A percentile compares a stretch with the other conserved stretches of the same genome.
Conservation (phyloP, 768 basidiomycete genomes). For the Amanita pallidorosea region DNA sequence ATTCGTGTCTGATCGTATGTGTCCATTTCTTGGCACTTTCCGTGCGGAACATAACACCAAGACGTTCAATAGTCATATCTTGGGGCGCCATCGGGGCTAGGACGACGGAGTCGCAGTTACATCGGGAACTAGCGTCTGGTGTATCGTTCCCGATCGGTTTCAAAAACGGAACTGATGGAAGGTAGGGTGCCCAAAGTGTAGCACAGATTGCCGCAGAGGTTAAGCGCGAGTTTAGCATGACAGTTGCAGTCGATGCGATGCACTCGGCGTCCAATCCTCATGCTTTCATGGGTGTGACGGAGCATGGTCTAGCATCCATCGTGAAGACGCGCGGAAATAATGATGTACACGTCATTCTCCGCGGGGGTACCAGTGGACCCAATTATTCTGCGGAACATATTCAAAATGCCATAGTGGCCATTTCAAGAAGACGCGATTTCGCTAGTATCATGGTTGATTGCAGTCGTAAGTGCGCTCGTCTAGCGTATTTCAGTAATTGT, state of each 20-base stretch:
- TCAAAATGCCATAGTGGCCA: constrained; percentile 44
- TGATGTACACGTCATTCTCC: constrained; percentile 93
- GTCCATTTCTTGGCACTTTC: not conserved
- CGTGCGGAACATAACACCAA: not conserved
- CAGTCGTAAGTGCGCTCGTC: constrained; percentile 41
- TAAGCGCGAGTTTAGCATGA: constrained; percentile 33
- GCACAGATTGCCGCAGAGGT: not conserved
- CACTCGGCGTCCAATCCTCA: constrained; percentile 84
- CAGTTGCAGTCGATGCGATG: constrained; percentile 96
- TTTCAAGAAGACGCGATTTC: constrained; percentile 52
- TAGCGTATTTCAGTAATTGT: not conserved
- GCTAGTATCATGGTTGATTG: constrained; percentile 86
- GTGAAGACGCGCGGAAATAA: constrained; percentile 80
- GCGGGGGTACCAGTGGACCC: constrained; percentile 85
- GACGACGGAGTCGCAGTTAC: constrained; percentile 95
- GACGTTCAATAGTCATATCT: constrained; percentile 42
- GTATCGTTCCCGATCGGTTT: constrained; percentile 98
- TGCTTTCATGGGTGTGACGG: constrained; percentile 91
- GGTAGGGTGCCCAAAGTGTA: constrained; percentile 23
- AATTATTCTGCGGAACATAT: constrained; percentile 78
- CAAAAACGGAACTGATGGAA: constrained; percentile 98
- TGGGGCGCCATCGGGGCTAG: constrained; percentile 98
- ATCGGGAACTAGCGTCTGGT: constrained; percentile 92
- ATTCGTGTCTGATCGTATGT: constrained; percentile 66
- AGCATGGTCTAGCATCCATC: constrained; percentile 86